Evolutionary conservation across 208 protist genomes (phyloP), one percentile per base, ranked within the genome.

Genomic region (Plasmodiophora brassicae): DNA sequence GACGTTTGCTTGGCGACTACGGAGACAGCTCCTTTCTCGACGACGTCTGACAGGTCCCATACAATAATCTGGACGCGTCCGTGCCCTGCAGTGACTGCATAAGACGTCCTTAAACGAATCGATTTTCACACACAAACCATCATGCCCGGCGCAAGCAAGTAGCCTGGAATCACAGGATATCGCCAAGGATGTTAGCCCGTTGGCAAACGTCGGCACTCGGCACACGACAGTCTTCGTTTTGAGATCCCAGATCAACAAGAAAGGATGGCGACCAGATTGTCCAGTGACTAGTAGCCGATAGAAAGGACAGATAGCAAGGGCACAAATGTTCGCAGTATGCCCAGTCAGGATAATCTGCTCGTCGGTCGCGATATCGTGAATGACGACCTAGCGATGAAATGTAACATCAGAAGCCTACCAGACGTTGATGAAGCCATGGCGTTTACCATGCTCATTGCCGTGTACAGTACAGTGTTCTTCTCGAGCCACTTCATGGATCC

Each of bases 331-430:
- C 5, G 5, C n/a, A 32, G 65, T 78, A 78, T 78, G 65, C n/a
- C 65, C 65, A 8, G 65, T 38, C n/a, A 78, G n/a, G 5, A 78
- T 78, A 5, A 38, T 78, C n/a, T 78, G 65, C 65, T 78, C 32
- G 41, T 78, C 65, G n/a, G 41, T 44, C 65, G 32, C 65, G n/a
- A 78, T 32, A 78, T 78, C 65, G 41, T 78, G 65, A 78, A 32
- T 32, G 20, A 78, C n/a, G n/a, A 78, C n/a, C 65, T 78, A 32
- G 5, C 10, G 41, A 78, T 78, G 32, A 8, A 8, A 32, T 32
- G 32, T 32, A 38, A 5, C 41, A 78, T 38, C 65, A 78, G n/a
- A 78, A n/a, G n/a, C n/a, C n/a, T n/a, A n/a, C n/a, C n/a, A n/a
- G n/a, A n/a, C n/a, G n/a, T n/a, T n/a, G n/a, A n/a, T n/a, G n/a